These are phyloP conservation scores for Citrus hindsii DNA, from an alignment of 345 rosid genomes.

Conservation along the genomic window DNA sequence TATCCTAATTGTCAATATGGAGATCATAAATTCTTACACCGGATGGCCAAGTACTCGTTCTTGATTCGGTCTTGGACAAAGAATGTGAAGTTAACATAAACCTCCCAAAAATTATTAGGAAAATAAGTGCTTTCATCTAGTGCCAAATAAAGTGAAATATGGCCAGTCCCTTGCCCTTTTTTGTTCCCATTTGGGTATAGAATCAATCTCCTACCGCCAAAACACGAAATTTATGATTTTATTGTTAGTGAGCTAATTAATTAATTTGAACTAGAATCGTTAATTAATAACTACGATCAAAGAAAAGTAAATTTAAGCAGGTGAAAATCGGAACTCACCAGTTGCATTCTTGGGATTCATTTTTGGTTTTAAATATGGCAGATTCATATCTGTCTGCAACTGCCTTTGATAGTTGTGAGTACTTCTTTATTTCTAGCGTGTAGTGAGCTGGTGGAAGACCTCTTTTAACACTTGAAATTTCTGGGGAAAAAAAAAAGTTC, in stretches of 20 bases:
- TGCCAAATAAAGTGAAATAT: constrained; percentile 16
- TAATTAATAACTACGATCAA: too few relatives aligned
- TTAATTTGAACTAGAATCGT: too few relatives aligned
- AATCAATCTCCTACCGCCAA: constrained; percentile 4
- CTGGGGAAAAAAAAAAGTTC: not conserved
- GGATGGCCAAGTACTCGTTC: not conserved
- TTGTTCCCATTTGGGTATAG: constrained; percentile 19
- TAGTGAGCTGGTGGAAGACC: constrained; percentile 29
- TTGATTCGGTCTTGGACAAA: constrained; percentile 1
- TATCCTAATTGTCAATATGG: too few relatives aligned
- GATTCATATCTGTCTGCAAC: constrained; percentile 27
- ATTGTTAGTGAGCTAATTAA: too few relatives aligned
- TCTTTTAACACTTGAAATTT: constrained; percentile 17
- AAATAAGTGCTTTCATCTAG: not conserved
- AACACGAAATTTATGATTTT: not conserved
- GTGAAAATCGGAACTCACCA: constrained; percentile 23
- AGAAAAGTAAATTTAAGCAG: too few relatives aligned
- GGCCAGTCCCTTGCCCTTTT: not conserved
- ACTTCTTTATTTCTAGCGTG: constrained; percentile 28
- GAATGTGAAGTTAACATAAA: not conserved
- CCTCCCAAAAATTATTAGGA: constrained; percentile 4
- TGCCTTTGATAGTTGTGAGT: constrained; percentile 18
- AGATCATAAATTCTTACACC: too few relatives aligned
- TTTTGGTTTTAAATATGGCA: constrained; percentile 30
- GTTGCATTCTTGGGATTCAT: constrained; percentile 24